These are phyloP conservation scores for Phytopythium montanum DNA, from an alignment of 352 stramenopile genomes.

Conservation along the genomic window DNA sequence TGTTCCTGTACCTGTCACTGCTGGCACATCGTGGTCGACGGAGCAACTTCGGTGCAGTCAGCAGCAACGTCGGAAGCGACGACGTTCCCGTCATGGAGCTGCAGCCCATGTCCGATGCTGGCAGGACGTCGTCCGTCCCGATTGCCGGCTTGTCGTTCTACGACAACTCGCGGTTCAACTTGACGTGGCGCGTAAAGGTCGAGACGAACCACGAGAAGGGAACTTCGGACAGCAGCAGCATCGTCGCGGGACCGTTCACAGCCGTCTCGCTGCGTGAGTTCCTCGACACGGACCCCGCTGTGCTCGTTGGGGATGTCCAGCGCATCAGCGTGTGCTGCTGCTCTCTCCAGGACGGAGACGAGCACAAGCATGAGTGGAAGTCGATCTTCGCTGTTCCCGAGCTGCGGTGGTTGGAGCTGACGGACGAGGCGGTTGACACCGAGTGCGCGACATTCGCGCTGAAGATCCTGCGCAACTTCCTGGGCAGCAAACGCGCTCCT, in stretches of 20 bases:
- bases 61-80: constrained; percentile 16
- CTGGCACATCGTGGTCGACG: constrained; percentile 41
- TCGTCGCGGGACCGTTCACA: constrained; percentile 45
- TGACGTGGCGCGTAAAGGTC: constrained; percentile 63
- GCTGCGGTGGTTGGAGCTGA: constrained; percentile 79
- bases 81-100: constrained; percentile 75
- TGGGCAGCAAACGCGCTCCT: constrained; percentile 45
- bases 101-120: constrained; percentile 32
- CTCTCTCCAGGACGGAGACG: constrained; percentile 32
- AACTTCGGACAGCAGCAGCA: not conserved
- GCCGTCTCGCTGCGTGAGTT: constrained; percentile 52
- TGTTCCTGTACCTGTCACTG: constrained; percentile 63
- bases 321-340: constrained; percentile 66
- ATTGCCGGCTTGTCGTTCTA: constrained; percentile 65
- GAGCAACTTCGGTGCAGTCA: not conserved
- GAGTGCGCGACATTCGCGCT: constrained; percentile 44
- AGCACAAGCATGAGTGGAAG: constrained; percentile 48
- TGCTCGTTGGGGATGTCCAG: constrained; percentile 28
- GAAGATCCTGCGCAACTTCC: constrained; percentile 56
- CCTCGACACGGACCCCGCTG: constrained; percentile 38
- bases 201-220: constrained; percentile 16
- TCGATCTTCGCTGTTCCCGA: constrained; percentile 61
- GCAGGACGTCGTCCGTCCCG: constrained; percentile 45
- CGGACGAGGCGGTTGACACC: constrained; percentile 54
- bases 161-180: constrained; percentile 52